These are phyloP conservation scores for Hyphopichia burtonii DNA, from an alignment of 1,139 yeast species.

Conservation along the genomic window DNA sequence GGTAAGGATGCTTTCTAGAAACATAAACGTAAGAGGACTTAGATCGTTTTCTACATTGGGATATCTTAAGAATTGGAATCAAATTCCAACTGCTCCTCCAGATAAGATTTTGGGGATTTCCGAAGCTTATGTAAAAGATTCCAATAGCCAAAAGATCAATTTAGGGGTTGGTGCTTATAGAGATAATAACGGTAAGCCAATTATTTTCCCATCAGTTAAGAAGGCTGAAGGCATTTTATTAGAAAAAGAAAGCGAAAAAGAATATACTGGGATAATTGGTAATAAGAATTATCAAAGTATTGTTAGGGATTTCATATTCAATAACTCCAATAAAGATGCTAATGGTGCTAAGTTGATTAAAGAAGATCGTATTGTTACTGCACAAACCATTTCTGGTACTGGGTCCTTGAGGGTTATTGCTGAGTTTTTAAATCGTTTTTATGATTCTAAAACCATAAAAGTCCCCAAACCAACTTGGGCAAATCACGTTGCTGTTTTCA, in stretches of 20 bases:
- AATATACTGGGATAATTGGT: conserved; percentile 57
- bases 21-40: conserved; percentile 4
- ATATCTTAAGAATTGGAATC: conserved; percentile 30
- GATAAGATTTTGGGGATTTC: conserved; percentile 73
- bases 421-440: conserved; percentile 51
- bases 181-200: conserved; percentile 47
- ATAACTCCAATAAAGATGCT: conserved; percentile 48
- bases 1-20: neutral
- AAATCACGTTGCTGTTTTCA: conserved; percentile 61
- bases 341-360: conserved; percentile 48
- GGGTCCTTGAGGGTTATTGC: conserved; percentile 59
- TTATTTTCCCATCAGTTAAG: conserved; percentile 48
- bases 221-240: conserved; percentile 43
- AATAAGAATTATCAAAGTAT: conserved; percentile 46
- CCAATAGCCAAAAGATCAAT: conserved; percentile 43
- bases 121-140: conserved; percentile 47
- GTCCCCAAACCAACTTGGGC: conserved; percentile 79
- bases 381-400: conserved; percentile 62
- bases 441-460: conserved; percentile 44
- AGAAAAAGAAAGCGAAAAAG: conserved; percentile 50
- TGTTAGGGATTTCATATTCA: conserved; percentile 51
- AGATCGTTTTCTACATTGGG: conserved; percentile 21
- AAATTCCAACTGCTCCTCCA: conserved; percentile 64
- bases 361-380: conserved; percentile 49
- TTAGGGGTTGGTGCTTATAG: conserved; percentile 54